phyloP scores from a whole-genome alignment of 2,329 filamentous ascomycete genomes.

The Pleurostoma richardsiae region DNA sequence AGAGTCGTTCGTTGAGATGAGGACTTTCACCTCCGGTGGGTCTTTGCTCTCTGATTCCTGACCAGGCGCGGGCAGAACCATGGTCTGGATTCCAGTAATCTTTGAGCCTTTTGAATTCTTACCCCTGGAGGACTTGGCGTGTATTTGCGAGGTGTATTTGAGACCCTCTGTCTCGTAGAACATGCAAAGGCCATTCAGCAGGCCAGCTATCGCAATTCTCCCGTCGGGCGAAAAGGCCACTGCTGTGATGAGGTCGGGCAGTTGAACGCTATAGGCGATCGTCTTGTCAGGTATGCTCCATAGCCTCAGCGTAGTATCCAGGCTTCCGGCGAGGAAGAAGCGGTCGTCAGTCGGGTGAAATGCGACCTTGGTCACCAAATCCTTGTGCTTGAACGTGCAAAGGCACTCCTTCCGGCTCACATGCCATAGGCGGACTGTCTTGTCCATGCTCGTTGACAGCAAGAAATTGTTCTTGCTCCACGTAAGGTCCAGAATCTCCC shows the following conservation, averaged over 20 bases:
- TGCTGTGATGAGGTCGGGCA: constrained; percentile 86
- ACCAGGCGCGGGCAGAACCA: constrained; percentile 52
- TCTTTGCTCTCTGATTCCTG: too few relatives aligned
- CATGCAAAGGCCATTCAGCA: constrained; percentile 76
- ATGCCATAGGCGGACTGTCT: constrained; percentile 94
- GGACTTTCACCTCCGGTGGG: constrained; percentile 62
- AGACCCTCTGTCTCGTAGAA: constrained; percentile 93
- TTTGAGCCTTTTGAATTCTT: constrained; percentile 96
- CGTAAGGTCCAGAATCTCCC: constrained; percentile 83
- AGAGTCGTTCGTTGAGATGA: constrained; percentile 94
- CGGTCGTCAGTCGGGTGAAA: constrained; percentile 95
- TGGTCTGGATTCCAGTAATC: constrained; percentile 87
- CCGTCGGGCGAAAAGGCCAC: constrained; percentile 93
- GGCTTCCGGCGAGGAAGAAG: constrained; percentile 90
- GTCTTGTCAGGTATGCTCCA: constrained; percentile 97
- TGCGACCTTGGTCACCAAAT: constrained; percentile 90
- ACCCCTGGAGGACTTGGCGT: constrained; percentile 87
- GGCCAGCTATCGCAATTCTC: constrained; percentile 81
- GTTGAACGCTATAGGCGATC: constrained; percentile 75
- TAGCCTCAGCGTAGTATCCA: constrained; percentile 80
- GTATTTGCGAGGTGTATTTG: constrained; percentile 77
- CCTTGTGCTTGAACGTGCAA: constrained; percentile 89
- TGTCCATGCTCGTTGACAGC: constrained; percentile 95
- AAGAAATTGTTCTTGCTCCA: constrained; percentile 99
- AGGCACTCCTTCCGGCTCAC: constrained; percentile 79